Percentiles rank a stretch among this genome's conserved stretches.
Evolutionary conservation across 2,329 filamentous ascomycete genomes (phyloP).

Genomic region (Neonectria neomacrospora): DNA sequence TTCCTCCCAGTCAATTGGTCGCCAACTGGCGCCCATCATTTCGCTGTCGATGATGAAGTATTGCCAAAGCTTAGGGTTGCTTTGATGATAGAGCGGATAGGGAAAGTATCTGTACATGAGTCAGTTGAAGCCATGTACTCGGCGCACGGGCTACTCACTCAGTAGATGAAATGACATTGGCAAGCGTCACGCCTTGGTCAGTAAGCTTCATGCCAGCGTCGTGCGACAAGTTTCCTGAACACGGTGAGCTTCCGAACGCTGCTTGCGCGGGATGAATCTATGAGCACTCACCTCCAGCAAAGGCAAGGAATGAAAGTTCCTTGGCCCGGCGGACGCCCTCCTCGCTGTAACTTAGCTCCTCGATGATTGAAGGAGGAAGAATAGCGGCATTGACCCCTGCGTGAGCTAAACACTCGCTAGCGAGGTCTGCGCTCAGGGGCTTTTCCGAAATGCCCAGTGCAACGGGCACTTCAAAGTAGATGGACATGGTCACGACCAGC

Average conservation of each 20-base stretch:
- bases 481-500: neutral
- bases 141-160: neutral
- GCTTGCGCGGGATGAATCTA: neutral
- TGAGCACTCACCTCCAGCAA: neutral
- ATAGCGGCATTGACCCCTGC: neutral
- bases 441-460: neutral
- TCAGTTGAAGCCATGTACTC: neutral
- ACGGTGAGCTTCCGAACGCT: neutral
- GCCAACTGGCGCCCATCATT: neutral
- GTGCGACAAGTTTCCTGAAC: neutral
- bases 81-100: neutral
- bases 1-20: slow-evolving; percentile 3
- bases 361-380: neutral
- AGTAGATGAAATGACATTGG: neutral
- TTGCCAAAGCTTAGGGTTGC: neutral
- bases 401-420: neutral
- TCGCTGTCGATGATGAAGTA: neutral
- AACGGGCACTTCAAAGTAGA: neutral
- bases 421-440: neutral
- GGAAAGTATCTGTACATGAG: neutral
- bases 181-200: neutral
- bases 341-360: neutral
- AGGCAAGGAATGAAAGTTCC: neutral
- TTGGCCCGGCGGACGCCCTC: neutral
- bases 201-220: neutral